phyloP scores from a whole-genome alignment of 805 yeast species.

The Yamadazyma paraphyllophila region DNA sequence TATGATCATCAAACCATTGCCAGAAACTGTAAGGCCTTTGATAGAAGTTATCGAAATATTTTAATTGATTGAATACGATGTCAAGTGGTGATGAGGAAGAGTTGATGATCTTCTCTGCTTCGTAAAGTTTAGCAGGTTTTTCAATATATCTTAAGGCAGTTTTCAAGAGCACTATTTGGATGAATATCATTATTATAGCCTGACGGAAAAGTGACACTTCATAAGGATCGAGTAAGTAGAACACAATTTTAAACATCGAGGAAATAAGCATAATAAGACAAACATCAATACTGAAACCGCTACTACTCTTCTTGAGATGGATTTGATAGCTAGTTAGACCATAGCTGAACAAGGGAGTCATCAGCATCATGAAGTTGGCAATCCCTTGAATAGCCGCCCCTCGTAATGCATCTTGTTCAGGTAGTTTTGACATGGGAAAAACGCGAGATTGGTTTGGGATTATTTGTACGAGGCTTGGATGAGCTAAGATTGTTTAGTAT shows the following conservation, averaged over 20 bases:
- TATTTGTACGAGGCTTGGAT: too few species aligned
- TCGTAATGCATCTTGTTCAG: too few species aligned
- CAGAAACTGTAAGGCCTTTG: conserved; percentile 68
- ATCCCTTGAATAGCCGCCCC: conserved; percentile 24
- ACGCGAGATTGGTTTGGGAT: too few species aligned
- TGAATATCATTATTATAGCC: conserved; percentile 78
- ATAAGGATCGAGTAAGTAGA: conserved; percentile 76
- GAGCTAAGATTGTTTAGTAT: too few species aligned
- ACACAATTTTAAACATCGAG: conserved; percentile 67
- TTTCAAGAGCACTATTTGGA: conserved; percentile 64
- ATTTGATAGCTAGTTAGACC: conserved; percentile 79
- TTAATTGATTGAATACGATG: conserved; percentile 30
- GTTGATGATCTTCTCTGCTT: conserved; percentile 24
- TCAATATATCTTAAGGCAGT: conserved; percentile 61
- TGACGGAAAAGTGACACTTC: conserved; percentile 79
- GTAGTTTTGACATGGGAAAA: too few species aligned
- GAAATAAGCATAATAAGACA: conserved; percentile 89
- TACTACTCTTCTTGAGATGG: conserved; percentile 57
- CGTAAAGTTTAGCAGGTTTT: conserved; percentile 25
- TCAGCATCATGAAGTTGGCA: conserved; percentile 64
- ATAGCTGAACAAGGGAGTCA: conserved; percentile 84
- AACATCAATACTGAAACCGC: conserved; percentile 87
- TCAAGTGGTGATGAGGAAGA: conserved; percentile 16
- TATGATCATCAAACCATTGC: conserved; percentile 72
- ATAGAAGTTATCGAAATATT: conserved; percentile 64